Evolutionary conservation across 805 yeast genomes (phyloP).

Genomic region (Lachancea sp.): DNA sequence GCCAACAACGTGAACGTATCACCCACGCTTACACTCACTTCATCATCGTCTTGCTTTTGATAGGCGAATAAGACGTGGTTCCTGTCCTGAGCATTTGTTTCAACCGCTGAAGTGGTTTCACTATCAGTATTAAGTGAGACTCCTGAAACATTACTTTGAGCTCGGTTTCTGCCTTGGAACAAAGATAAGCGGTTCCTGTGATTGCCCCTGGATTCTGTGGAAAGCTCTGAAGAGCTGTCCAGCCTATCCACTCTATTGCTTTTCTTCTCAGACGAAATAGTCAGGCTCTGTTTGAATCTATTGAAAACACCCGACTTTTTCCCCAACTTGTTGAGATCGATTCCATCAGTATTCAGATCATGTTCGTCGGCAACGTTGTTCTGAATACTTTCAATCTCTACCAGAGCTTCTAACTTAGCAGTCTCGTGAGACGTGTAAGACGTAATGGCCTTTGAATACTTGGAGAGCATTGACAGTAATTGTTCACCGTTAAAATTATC

Average conservation of each 20-base stretch:
- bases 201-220: conserved; percentile 13
- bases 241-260: conserved; percentile 11
- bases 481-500: conserved; percentile 47
- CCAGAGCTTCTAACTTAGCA: conserved; percentile 66
- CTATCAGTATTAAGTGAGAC: conserved; percentile 9
- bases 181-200: conserved; percentile 7
- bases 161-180: conserved; percentile 7
- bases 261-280: conserved; percentile 15
- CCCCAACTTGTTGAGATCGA: conserved; percentile 40
- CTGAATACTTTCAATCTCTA: conserved; percentile 84
- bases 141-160: conserved; percentile 6
- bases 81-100: conserved; percentile 8
- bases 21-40: conserved; percentile 54
- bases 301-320: conserved; percentile 57
- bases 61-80: conserved; percentile 59
- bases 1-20: conserved; percentile 54
- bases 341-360: conserved; percentile 55
- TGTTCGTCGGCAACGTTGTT: conserved; percentile 65
- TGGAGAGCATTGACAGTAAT: conserved; percentile 37
- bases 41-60: conserved; percentile 67
- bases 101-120: conserved; percentile 9
- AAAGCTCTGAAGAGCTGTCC: conserved; percentile 20
- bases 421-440: conserved; percentile 70
- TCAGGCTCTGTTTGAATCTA: conserved; percentile 27
- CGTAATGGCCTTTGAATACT: conserved; percentile 48